These are phyloP conservation scores for Corrigiola litoralis DNA, from an alignment of 179 eudicot genomes.

Conservation along the genomic window DNA sequence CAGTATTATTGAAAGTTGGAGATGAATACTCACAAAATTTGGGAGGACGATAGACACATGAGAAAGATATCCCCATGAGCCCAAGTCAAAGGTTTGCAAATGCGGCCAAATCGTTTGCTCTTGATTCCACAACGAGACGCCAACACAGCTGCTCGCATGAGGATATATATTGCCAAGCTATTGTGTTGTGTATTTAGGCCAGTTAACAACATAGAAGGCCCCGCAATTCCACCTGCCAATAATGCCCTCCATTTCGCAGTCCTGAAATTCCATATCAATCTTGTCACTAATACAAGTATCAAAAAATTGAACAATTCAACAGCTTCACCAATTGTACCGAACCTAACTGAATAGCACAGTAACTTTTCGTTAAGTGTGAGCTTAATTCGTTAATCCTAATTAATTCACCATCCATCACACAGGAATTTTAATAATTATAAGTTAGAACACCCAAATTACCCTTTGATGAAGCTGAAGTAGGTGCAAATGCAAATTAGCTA, in stretches of 20 bases:
- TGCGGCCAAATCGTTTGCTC: slow-evolving; percentile 78
- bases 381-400: not conserved
- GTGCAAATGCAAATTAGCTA: not conserved
- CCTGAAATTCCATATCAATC: slow-evolving; percentile 41
- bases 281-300: slow-evolving; percentile 3
- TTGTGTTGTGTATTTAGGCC: slow-evolving; percentile 78
- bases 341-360: not conserved
- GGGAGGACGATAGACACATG: slow-evolving; percentile 98
- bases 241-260: slow-evolving; percentile 97
- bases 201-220: slow-evolving; percentile 96
- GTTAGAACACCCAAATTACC: too few species aligned
- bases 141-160: slow-evolving; percentile 96
- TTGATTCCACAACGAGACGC: slow-evolving; percentile 99
- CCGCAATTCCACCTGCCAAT: slow-evolving; percentile 91
- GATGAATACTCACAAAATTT: slow-evolving; percentile 82
- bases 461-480: too few species aligned
- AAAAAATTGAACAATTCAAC: not conserved
- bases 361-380: not conserved
- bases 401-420: too few species aligned
- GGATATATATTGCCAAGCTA: slow-evolving; percentile 88
- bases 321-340: not conserved
- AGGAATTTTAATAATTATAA: too few species aligned
- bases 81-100: slow-evolving; percentile 96
- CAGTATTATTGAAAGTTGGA: too few species aligned
- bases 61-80: slow-evolving; percentile 93